Base-by-base conservation (phyloP, 352 stramenopile species). In the Globisporangium splendens region DNA sequence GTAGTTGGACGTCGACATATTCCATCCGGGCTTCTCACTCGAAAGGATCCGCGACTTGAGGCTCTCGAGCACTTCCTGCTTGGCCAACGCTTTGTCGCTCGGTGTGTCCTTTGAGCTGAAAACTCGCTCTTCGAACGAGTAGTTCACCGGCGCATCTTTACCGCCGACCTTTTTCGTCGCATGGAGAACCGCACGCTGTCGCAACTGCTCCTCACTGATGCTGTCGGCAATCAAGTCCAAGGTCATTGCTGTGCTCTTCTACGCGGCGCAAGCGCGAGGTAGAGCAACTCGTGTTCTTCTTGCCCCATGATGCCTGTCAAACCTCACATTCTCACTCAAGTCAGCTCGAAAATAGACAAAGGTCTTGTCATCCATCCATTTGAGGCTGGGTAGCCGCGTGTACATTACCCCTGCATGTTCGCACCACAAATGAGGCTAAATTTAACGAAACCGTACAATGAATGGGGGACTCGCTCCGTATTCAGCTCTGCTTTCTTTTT, bases 81-180 rank as follows among this genome's bases (percentile, higher is more conserved):
- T 95, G 18, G 78, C 83, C 22, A 41, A 21, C 2, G 70, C 66
- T 54, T 91, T 91, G 48, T 72, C 68, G 0, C 63, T 50, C 1
- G 83, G 71, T 8, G 80, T 91, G 65, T 91, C 82, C 39, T 69
- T 66, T 18, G 65, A 60, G 56, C 75, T 78, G 46, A 93, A 95
- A 15, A 91, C 83, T 11, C 77, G 75, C 56, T 95, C 86, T 7
- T 80, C 66, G 48, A 86, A 81, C 4, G 70, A 77, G 61, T 91
- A 93, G 55, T 84, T 90, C 10, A 91, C 46, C 0, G 81, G 83
- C 8, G 81, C 75, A 46, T 70, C 68, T 41, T 70, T 75, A 15
- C 76, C 68, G 20, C 84, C 84, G 38, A 94, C 86, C 50, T 81
- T 70, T 61, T 89, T 90, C 59, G 78, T 80, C 10, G 83, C 57